These are phyloP conservation scores for Neurospora terricola DNA, from an alignment of 495 filamentous ascomycete species.

Conservation along the genomic window DNA sequence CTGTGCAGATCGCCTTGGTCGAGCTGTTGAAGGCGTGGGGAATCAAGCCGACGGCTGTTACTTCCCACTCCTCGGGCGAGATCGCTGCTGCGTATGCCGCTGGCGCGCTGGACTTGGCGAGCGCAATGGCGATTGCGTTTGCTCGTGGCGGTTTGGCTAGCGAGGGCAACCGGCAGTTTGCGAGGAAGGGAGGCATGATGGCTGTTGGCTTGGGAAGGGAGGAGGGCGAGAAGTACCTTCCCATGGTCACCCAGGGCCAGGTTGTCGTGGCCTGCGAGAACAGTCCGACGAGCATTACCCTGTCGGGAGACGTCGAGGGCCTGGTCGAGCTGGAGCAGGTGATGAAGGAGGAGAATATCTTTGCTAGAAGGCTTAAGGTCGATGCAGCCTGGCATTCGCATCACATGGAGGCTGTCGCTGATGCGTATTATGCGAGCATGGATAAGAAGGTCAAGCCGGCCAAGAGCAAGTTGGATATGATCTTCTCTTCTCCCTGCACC, in stretches of 20 bases:
- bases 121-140: slow-evolving; percentile 39
- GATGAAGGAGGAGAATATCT: slow-evolving; percentile 22
- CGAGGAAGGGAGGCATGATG: slow-evolving; percentile 30
- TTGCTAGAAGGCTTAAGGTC: slow-evolving; percentile 27
- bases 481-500: slow-evolving; percentile 17
- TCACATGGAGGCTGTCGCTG: slow-evolving; percentile 33
- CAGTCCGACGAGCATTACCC: slow-evolving; percentile 34
- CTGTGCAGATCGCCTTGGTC: slow-evolving; percentile 43
- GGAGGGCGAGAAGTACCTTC: slow-evolving; percentile 16
- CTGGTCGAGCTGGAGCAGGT: slow-evolving; percentile 24
- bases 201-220: slow-evolving; percentile 28
- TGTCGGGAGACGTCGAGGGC: slow-evolving; percentile 30
- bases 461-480: slow-evolving; percentile 7
- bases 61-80: slow-evolving; percentile 58
- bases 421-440: slow-evolving; percentile 23
- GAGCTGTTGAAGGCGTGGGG: slow-evolving; percentile 42
- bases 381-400: slow-evolving; percentile 34
- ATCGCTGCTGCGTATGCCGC: slow-evolving; percentile 44
- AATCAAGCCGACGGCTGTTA: slow-evolving; percentile 38
- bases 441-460: slow-evolving; percentile 14
- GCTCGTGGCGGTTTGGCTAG: slow-evolving; percentile 19
- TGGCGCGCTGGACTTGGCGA: slow-evolving; percentile 30
- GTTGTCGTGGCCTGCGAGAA: slow-evolving; percentile 39
- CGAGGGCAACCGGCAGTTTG: slow-evolving; percentile 17
- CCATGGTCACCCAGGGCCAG: slow-evolving; percentile 11